Evolutionary conservation across 228 moss, liverwort and hornwort genomes (phyloP).

Genomic region (Sphagnum fallax): DNA sequence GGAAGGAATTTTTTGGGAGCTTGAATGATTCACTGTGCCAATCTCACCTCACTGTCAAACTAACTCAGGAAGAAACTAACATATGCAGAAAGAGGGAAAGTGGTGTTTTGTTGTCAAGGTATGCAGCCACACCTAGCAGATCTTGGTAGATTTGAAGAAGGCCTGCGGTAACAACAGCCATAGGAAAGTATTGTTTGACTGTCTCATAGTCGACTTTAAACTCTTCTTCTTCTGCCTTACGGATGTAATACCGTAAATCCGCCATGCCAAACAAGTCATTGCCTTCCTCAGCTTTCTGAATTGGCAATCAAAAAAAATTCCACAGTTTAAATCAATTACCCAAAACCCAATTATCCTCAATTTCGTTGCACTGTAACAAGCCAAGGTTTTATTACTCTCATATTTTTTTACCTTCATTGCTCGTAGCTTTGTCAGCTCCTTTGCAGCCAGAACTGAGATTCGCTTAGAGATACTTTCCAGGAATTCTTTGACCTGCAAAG

Average conservation of each 20-base stretch:
- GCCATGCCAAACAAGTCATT: conserved; percentile 71
- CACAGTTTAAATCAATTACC: neutral
- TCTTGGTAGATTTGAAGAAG: conserved; percentile 94
- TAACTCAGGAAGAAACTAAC: no score
- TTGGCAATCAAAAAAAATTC: neutral
- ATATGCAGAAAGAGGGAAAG: no score
- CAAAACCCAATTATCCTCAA: no score
- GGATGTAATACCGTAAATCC: conserved; percentile 90
- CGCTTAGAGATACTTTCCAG: conserved; percentile 69
- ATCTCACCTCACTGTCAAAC: no score
- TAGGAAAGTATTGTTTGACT: conserved; percentile 91
- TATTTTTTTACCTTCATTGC: conserved; percentile 61
- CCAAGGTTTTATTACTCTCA: no score
- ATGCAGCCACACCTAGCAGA: conserved; percentile 60
- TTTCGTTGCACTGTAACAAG: no score
- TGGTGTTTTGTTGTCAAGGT: neutral
- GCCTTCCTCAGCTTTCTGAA: conserved; percentile 84
- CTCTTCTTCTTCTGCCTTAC: conserved; percentile 84
- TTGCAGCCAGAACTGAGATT: conserved; percentile 77
- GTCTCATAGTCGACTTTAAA: conserved; percentile 89
- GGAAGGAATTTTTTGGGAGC: no score
- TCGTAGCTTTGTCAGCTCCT: conserved; percentile 74
- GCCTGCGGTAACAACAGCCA: conserved; percentile 83
- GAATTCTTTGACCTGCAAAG: conserved; percentile 67
- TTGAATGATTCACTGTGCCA: no score